A percentile compares a stretch with the other conserved stretches of the same genome.
Evolutionary conservation across 139 green algal genomes (phyloP).

Genomic region (Volvox reticuliferus): DNA sequence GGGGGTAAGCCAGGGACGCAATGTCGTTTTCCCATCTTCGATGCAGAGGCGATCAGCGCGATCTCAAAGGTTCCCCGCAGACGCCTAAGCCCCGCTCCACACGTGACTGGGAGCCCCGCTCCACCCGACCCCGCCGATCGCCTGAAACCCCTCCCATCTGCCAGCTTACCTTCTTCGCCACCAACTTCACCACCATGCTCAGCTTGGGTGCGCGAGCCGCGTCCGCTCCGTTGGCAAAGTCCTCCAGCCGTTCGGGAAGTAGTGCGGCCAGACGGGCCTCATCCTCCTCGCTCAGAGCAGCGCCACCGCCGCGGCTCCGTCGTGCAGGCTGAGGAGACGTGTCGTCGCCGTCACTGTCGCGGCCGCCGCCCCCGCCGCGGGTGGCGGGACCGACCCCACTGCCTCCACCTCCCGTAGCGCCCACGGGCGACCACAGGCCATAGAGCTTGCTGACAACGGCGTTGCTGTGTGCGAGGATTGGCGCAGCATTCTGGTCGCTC

Average conservation of each 20-base stretch:
- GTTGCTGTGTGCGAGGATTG: background rate
- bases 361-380: background rate
- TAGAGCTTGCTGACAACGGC: background rate
- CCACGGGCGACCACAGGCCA: background rate
- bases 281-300: background rate
- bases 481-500: background rate
- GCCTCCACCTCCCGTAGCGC: background rate
- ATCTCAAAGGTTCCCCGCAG: no score
- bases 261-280: background rate
- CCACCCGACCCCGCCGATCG: no score
- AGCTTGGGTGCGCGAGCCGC: background rate
- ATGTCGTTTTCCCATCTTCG: no score
- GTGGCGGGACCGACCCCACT: background rate
- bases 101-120: no score
- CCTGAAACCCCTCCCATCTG: background rate
- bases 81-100: no score
- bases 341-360: background rate
- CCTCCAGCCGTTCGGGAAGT: background rate
- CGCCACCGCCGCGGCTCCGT: background rate
- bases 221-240: background rate
- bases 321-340: background rate
- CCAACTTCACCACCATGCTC: background rate
- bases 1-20: no score
- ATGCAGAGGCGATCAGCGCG: no score
- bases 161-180: slow-evolving; percentile 17